Evolutionary conservation across 2,329 filamentous ascomycete genomes (phyloP), one percentile per base, ranked within the genome.

Genomic region (Didymella keratinophila): DNA sequence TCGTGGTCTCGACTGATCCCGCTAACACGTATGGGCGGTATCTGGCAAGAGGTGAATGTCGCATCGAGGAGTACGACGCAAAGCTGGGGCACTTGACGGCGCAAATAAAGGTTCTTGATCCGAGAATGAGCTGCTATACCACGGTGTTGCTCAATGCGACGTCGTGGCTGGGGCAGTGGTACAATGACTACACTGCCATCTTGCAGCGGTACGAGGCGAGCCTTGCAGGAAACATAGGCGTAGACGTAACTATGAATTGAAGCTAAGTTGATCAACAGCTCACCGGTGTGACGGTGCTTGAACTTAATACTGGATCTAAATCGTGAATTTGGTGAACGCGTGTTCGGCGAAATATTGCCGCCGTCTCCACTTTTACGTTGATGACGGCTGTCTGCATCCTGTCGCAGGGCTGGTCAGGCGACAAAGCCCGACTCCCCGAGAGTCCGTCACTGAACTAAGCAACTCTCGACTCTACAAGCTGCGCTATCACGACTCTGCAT

Each of bases 61-160:
- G 59, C 32, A 68, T 71, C 14, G 66, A 71, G 28, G 50, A 68
- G 10, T 71, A 56, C 21, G 59, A 63, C 10, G 14, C 56, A 18
- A 70, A 68, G 27, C 50, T 71, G 46, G 63, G 62, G 20, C 62
- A 37, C 16, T 20, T 70, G 46, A 60, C 63, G 16, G 42, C 43
- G n/a, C 34, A 41, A 8, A 52, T 71, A 36, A 69, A 56, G 42
- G 37, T 23, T 30, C 36, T 69, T 7, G 69, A 71, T 56, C 68
- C 69, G 1, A 70, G 64, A 3, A 44, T 71, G 56, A 71, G 65
- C 58, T 69, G 63, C 36, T 71, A 48, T 18, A 69, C 69, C 9
- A 71, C 67, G 18, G 67, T 67, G n/a, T 52, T 71, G 58, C 56
- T 71, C 23, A 68, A 71, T 34, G 69, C 69, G 44, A 68, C 68